Evolutionary conservation across 2,329 filamentous ascomycete species (phyloP).

Genomic region (Plenodomus lindquistii): DNA sequence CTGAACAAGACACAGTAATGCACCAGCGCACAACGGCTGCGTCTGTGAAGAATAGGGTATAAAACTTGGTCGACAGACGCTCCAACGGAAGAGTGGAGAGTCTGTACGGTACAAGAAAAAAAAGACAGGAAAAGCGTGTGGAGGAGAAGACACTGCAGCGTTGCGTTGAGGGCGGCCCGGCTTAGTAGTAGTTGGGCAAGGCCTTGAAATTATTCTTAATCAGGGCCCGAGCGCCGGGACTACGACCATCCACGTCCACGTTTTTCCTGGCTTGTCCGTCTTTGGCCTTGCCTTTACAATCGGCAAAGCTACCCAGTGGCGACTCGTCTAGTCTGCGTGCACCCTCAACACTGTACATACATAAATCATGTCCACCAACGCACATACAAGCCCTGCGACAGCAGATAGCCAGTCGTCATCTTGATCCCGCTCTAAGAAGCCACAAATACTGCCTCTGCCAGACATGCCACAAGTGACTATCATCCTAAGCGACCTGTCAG

Average conservation of each 20-base stretch:
- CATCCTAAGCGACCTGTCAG: not conserved
- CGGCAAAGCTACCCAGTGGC: not conserved
- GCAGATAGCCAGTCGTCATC: too few species aligned
- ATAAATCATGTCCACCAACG: too few species aligned
- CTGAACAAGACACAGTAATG: conserved; percentile 11
- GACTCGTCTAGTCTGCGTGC: not conserved
- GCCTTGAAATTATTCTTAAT: conserved; percentile 29
- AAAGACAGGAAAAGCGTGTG: conserved; percentile 19
- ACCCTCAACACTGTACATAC: not conserved
- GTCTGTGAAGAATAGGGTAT: conserved; percentile 19
- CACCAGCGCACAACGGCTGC: conserved; percentile 11
- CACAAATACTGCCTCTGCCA: too few species aligned
- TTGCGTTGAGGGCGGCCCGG: conserved; percentile 11
- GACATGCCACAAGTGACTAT: too few species aligned
- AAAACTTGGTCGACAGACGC: conserved; percentile 24
- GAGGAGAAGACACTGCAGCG: conserved; percentile 13
- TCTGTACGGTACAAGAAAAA: conserved; percentile 26
- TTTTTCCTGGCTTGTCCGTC: conserved; percentile 21
- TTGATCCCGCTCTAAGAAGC: too few species aligned
- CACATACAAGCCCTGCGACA: too few species aligned
- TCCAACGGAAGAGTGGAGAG: conserved; percentile 37
- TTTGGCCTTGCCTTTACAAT: conserved; percentile 7
- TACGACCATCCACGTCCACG: conserved; percentile 11
- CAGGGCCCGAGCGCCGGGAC: conserved; percentile 13
- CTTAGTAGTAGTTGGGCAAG: conserved; percentile 24